These are phyloP conservation scores for Pichia sp. DNA, from an alignment of 1,139 yeast species.

Conservation along the genomic window DNA sequence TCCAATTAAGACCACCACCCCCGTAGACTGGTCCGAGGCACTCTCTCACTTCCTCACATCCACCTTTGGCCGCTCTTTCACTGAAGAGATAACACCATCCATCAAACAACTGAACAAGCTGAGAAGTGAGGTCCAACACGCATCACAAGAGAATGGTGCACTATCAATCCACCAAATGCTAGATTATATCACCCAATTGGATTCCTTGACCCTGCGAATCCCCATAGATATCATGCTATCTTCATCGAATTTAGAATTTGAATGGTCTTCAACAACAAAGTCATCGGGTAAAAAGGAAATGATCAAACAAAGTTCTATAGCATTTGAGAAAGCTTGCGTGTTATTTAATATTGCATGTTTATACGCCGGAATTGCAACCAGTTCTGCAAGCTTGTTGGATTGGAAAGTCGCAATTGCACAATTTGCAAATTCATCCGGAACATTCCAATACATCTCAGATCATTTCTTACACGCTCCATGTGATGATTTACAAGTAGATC, in stretches of 20 bases:
- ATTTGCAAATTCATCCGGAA: conserved; percentile 76
- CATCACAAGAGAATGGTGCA: conserved; percentile 37
- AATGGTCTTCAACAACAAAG: conserved; percentile 75
- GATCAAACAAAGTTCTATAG: conserved; percentile 58
- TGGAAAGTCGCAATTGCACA: conserved; percentile 53
- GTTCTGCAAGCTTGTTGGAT: conserved; percentile 34
- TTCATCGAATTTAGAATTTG: conserved; percentile 42
- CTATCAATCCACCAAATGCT: conserved; percentile 43
- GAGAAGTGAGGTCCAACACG: conserved; percentile 57
- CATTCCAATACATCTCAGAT: conserved; percentile 64
- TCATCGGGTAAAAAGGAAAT: conserved; percentile 30
- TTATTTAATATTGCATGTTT: conserved; percentile 67
- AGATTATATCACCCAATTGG: conserved; percentile 76
- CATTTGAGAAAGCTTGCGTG: conserved; percentile 85
- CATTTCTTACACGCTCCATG: conserved; percentile 90
- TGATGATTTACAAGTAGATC: conserved; percentile 63
- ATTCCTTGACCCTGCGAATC: conserved; percentile 67
- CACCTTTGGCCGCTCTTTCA: conserved; percentile 48
- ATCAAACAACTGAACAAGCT: conserved; percentile 48
- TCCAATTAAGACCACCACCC: conserved; percentile 50
- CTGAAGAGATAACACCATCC: conserved; percentile 50
- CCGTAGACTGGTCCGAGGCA: conserved; percentile 61
- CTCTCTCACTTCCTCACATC: conserved; percentile 51
- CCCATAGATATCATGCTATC: conserved; percentile 38
- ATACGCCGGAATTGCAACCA: conserved; percentile 40